These are phyloP conservation scores for Geotrichum citri-aurantii DNA, from an alignment of 1,139 yeast genomes.

Conservation along the genomic window DNA sequence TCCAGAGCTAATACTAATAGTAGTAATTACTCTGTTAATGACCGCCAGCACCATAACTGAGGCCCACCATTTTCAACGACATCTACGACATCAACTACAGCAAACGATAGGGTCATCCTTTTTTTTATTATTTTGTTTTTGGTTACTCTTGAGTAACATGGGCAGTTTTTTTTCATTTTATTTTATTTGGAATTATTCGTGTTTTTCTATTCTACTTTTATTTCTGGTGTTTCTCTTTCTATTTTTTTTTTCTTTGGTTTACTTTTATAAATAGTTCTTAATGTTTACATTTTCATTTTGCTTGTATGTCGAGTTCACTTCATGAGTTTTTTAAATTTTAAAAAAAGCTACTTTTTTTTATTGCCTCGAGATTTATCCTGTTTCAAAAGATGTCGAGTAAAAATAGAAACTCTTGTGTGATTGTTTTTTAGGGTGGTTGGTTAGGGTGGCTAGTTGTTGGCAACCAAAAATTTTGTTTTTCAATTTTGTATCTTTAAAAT, in stretches of 20 bases:
- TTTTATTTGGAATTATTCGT: not conserved
- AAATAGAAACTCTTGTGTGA: not conserved
- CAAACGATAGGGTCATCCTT: conserved; percentile 1
- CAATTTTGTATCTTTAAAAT: not conserved
- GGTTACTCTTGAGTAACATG: not conserved
- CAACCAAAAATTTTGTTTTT: no score
- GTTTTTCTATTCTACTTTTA: not conserved
- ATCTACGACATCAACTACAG: conserved; percentile 9
- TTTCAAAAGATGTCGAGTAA: not conserved
- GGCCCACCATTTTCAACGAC: not conserved
- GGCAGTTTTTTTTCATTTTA: not conserved
- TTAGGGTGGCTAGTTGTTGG: no score
- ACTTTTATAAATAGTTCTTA: not conserved
- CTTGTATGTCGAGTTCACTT: not conserved
- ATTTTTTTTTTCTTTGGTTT: not conserved
- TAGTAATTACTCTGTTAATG: not conserved
- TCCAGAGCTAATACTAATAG: conserved; percentile 3
- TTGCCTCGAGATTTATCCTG: no score
- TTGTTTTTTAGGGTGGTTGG: not conserved
- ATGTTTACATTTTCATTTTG: not conserved
- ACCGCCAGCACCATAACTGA: not conserved
- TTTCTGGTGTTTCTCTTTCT: not conserved
- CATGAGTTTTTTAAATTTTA: not conserved
- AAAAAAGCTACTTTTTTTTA: not conserved
- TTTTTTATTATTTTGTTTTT: not conserved